phyloP scores from a whole-genome alignment of 768 basidiomycete genomes.

The Cystofilobasidium bisporidii region DNA sequence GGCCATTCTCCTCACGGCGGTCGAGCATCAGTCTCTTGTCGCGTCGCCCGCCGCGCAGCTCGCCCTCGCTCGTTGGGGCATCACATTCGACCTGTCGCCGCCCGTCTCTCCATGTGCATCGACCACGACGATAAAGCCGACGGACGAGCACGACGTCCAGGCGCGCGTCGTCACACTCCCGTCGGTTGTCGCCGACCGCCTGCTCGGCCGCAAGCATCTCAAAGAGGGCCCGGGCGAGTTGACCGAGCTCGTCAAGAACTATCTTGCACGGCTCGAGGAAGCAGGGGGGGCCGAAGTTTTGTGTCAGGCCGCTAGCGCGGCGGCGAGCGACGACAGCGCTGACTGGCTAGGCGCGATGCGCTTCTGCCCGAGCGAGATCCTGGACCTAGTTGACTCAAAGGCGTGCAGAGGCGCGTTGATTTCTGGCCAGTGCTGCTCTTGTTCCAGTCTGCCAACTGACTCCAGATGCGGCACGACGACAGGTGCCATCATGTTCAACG shows the following conservation, averaged over 20 bases:
- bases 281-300: slow-evolving; percentile 31
- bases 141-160: slow-evolving; percentile 45
- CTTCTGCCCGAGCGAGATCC: slow-evolving; percentile 69
- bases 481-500: slow-evolving; percentile 99
- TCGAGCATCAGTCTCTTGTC: slow-evolving; percentile 9
- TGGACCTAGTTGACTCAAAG: slow-evolving; percentile 84
- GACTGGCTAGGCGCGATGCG: slow-evolving; percentile 63
- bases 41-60: neutral
- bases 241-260: slow-evolving; percentile 62
- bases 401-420: slow-evolving; percentile 71
- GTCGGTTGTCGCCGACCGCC: slow-evolving; percentile 55
- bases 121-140: slow-evolving; percentile 14
- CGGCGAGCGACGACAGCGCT: neutral
- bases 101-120: neutral
- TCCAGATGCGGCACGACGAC: too few relatives aligned
- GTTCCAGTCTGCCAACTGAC: too few relatives aligned
- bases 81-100: slow-evolving; percentile 6
- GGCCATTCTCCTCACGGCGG: slow-evolving; percentile 12
- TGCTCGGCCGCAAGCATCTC: slow-evolving; percentile 41
- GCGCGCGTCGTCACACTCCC: slow-evolving; percentile 57
- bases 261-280: slow-evolving; percentile 53
- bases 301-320: slow-evolving; percentile 29
- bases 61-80: slow-evolving; percentile 21
- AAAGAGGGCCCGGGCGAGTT: slow-evolving; percentile 49
- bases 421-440: too few relatives aligned